Percentiles rank a stretch among this genome's conserved stretches.
Conservation (phyloP, 192 early-diverging fungal genomes). For the Cetraspora pellucida region DNA sequence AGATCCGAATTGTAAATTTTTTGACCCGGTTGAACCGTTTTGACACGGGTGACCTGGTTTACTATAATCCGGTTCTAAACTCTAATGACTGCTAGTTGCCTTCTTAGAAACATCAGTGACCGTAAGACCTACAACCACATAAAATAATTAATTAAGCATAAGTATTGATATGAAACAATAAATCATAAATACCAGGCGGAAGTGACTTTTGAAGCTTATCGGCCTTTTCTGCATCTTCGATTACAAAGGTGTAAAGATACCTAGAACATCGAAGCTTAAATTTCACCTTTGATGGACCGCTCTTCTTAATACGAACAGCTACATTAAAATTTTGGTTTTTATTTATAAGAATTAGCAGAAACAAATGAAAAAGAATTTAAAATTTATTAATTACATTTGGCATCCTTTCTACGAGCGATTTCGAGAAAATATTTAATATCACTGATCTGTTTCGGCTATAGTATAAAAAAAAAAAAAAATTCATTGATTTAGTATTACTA, state of each 20-base stretch:
- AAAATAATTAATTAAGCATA: neutral
- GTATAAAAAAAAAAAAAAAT: neutral
- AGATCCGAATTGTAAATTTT: too few species aligned
- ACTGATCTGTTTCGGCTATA: conserved; percentile 93
- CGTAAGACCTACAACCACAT: conserved; percentile 13
- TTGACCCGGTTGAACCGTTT: too few species aligned
- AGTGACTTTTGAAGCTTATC: conserved; percentile 94
- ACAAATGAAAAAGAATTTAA: neutral
- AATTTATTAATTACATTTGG: conserved; percentile 60
- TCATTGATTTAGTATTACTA: too few species aligned
- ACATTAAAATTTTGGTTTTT: conserved; percentile 17
- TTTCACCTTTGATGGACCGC: conserved; percentile 80
- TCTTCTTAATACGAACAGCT: conserved; percentile 96
- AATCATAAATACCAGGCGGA: conserved; percentile 73
- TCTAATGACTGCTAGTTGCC: too few species aligned
- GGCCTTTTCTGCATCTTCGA: conserved; percentile 94
- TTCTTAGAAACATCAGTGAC: conserved; percentile 17
- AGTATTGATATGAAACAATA: neutral
- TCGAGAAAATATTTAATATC: conserved; percentile 99
- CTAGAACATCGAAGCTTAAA: conserved; percentile 99
- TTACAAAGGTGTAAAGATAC: conserved; percentile 97
- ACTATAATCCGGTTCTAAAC: too few species aligned
- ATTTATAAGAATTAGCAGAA: neutral
- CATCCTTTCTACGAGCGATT: conserved; percentile 95
- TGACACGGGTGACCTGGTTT: too few species aligned